These are phyloP conservation scores for Macrotyloma uniflorum DNA, from an alignment of 306 rosid genomes.

Conservation along the genomic window DNA sequence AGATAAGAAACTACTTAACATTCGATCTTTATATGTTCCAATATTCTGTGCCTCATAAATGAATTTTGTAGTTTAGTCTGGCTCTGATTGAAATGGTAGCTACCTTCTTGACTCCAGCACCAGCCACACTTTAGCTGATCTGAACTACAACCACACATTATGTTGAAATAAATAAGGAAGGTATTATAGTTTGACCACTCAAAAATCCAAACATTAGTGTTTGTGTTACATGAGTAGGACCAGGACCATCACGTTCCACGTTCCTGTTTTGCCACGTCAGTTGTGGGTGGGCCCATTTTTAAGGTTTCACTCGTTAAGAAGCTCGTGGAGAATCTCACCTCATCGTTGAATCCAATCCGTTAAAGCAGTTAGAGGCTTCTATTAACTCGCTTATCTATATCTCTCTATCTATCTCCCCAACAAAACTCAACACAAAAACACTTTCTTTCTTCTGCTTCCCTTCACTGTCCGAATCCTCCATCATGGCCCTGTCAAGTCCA, in stretches of 20 bases:
- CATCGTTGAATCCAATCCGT: constrained; percentile 59
- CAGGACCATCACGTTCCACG: background rate
- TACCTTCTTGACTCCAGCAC: background rate
- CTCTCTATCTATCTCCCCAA: background rate
- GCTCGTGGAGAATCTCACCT: constrained; percentile 25
- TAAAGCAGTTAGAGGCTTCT: constrained; percentile 74
- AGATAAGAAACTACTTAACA: too few relatives aligned
- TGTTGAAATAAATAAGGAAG: constrained; percentile 9
- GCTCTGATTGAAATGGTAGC: background rate
- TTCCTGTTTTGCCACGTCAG: constrained; percentile 30
- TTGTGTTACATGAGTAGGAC: background rate
- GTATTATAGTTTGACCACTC: background rate
- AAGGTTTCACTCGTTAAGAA: background rate
- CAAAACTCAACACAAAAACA: constrained; percentile 11
- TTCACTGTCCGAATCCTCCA: background rate
- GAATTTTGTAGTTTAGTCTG: background rate
- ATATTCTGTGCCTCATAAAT: background rate
- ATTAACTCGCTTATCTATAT: constrained; percentile 64
- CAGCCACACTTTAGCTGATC: constrained; percentile 5
- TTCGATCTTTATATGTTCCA: background rate
- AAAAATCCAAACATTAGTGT: background rate
- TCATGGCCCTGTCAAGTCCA: constrained; percentile 83
- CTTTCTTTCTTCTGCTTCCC: background rate
- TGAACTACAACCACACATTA: constrained; percentile 19
- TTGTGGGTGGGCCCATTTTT: background rate